Conservation (phyloP, 179 eudicot genomes). For the Spinacia oleracea region DNA sequence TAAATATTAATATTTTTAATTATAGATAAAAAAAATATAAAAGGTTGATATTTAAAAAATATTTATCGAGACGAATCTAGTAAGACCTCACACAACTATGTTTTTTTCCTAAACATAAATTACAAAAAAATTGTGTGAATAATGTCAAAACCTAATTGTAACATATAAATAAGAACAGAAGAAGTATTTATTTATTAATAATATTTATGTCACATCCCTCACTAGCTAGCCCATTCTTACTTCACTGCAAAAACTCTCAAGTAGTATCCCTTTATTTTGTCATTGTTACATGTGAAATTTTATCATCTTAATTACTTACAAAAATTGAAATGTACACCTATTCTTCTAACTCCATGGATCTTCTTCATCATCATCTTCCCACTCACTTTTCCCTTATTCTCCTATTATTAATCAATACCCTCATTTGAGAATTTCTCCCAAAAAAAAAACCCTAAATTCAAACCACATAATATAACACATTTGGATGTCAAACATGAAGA, state of each 20-base stretch:
- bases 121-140: no score
- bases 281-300: constrained; percentile 35
- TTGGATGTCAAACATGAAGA: constrained; percentile 38
- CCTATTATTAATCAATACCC: background rate
- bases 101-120: no score
- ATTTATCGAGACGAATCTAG: no score
- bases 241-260: constrained; percentile 17
- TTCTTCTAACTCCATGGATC: constrained; percentile 23
- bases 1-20: no score
- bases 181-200: background rate
- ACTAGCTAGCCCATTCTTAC: constrained; percentile 19
- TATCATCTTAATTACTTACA: constrained; percentile 32
- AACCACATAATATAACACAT: background rate
- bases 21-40: no score
- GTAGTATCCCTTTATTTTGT: constrained; percentile 19
- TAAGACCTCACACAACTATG: no score
- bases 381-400: constrained; percentile 3
- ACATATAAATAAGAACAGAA: no score
- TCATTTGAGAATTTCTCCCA: background rate
- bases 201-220: constrained; percentile 14
- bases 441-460: background rate
- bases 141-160: no score
- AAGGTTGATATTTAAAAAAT: no score
- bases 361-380: background rate
- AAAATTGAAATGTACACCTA: constrained; percentile 17